Base-by-base conservation (phyloP, 2,329 filamentous ascomycete species). In the Paecilomyces niveus region DNA sequence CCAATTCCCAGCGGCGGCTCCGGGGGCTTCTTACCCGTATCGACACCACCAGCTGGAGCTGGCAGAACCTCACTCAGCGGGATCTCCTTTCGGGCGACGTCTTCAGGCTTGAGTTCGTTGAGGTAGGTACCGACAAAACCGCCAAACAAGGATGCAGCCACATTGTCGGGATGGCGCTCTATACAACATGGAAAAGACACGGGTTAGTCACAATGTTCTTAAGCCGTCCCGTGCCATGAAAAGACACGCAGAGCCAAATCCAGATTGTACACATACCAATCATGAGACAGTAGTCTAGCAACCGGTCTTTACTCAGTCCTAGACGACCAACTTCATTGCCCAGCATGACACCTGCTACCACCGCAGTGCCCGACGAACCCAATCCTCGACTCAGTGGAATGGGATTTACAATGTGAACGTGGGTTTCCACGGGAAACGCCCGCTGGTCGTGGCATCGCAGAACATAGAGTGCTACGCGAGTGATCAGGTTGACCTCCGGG, bases 201-300 rank as follows among this genome's bases (percentile, higher is more conserved):
- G 13, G 13, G 15, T 39, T 39, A 39, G 35, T 39, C 35, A 39
- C 13, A 15, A 6, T 39, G 35, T n/a, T 15, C 35, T 39, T 39
- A 10, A 26, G 26, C 26, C 26, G 26, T 29, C 26, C 7, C 7
- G 26, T 2, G 26, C 26, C 4, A 15, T 9, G 24, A 22, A 18
- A 31, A 2, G 50, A 53, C 31, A 53, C 10, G 58, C 26, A 31
- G 21, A 45, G 29, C 18, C 49, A n/a, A 9, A 54, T 15, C 22
- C 9, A 39, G 1, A 56, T n/a, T 15, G 6, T 6, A 15, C 49
- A 72, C 78, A 64, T 74, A 89, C 87, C 90, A 75, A 97, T 96
- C 94, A 99, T 99, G 65, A 99, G 81, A 71, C 91, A 96, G 74
- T 92, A 99, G 76, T 99, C 94, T 67, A 99, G 87, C 72, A 99